These are phyloP conservation scores for Ceratocystis lukuohia DNA, from an alignment of 2,329 filamentous ascomycete genomes.

Conservation along the genomic window DNA sequence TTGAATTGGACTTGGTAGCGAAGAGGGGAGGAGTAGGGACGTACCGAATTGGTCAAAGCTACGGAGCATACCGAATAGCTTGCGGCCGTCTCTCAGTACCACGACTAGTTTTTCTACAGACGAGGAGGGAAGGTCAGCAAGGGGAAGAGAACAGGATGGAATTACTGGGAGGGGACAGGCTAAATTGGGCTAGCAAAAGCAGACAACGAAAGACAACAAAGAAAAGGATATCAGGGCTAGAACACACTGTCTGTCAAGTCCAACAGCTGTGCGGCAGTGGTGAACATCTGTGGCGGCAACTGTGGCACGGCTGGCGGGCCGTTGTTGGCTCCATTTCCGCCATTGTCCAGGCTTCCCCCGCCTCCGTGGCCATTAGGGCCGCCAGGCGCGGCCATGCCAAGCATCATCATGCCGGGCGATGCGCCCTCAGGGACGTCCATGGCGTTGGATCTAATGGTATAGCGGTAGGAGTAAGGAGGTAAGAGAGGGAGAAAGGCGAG, in stretches of 20 bases:
- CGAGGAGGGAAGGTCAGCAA: not conserved
- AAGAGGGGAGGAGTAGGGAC: conserved; percentile 22
- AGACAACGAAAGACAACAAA: not conserved
- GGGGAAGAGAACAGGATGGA: not conserved
- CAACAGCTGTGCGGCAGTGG: conserved; percentile 85
- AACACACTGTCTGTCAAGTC: conserved; percentile 87
- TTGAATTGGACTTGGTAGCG: conserved; percentile 38
- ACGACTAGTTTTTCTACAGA: conserved; percentile 81
- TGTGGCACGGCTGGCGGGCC: conserved; percentile 43
- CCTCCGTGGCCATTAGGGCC: conserved; percentile 19
- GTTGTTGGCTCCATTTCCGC: not conserved
- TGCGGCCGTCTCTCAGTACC: conserved; percentile 80
- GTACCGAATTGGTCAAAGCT: conserved; percentile 98
- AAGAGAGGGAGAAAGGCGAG: not conserved
- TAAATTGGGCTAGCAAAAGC: not conserved
- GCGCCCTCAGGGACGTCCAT: conserved; percentile 13
- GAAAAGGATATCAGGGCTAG: not conserved
- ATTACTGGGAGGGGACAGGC: not conserved
- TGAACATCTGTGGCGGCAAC: conserved; percentile 92
- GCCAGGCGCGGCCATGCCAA: conserved; percentile 22
- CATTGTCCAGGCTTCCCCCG: not conserved
- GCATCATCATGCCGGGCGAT: conserved; percentile 13
- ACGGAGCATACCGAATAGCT: conserved; percentile 80
- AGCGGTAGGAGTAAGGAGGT: not conserved
- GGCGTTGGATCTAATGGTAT: not conserved